Base-by-base conservation (phyloP, 345 rosid genomes). In the Pseudoturritis turrita region DNA sequence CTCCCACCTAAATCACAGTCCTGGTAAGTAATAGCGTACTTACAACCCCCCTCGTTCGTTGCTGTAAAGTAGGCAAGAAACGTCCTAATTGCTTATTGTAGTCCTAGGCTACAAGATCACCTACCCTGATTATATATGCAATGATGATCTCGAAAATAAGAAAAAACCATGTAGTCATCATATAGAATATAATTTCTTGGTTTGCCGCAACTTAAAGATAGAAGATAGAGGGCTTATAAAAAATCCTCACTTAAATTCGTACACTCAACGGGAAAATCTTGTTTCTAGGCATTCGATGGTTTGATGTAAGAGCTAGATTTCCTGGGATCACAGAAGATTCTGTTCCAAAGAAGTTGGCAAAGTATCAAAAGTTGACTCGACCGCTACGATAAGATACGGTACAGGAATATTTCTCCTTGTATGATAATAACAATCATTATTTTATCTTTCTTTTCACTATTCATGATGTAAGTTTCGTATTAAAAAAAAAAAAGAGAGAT, bases 311-410 rank as follows among this genome's bases (percentile, higher is more conserved):
- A 52, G 62, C 14, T 40, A 53, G 36, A 40, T 41, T 22, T 67
- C 15, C 28, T 57, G 45, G 53, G 61, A 74, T 60, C 47, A 14
- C 17, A 31, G 57, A 61, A 67, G 62, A 68, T 75, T 75, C 69
- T 68, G 18, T 68, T 41, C 63, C 22, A 18, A 51, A 59, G 41
- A 75, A 67, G 71, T 65, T 55, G 71, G 78, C 58, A 68, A 75
- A 68, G 74, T 60, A 75, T 60, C 74, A 52, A 44, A 74, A 17
- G 37, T 60, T 68, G 78, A 75, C 74, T 68, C 65, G 4, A 31
- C 49, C 56, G 55, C 71, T 44, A 25, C 19, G 64, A 28, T 39
- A 22, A 54, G 52, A 65, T 49, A 49, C 55, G 73, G 78, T 66
- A 58, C 33, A 39, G 18, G 22, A 58, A 37, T 47, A 29, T 39